Conservation (phyloP, 306 rosid genomes). For the Quillaja saponaria region DNA sequence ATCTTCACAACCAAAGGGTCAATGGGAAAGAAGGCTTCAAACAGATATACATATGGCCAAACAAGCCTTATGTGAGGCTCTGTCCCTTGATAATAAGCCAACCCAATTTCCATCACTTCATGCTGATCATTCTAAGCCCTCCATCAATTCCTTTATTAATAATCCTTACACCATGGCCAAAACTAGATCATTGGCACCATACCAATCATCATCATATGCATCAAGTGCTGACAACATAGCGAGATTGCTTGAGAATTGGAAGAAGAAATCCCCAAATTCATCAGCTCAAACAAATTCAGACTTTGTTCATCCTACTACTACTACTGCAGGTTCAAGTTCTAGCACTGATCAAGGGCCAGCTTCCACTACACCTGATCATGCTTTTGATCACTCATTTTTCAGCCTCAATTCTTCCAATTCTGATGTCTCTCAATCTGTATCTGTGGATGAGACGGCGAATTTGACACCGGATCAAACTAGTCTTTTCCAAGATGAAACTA, state of each 20-base stretch:
- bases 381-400: conserved; percentile 43
- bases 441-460: conserved; percentile 37
- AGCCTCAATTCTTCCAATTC: conserved; percentile 50
- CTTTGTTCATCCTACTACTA: too few relatives aligned
- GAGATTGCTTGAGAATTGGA: conserved; percentile 69
- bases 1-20: conserved; percentile 58
- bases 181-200: conserved; percentile 12
- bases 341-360: conserved; percentile 57
- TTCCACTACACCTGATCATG: conserved; percentile 40
- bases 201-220: conserved; percentile 48
- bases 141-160: not conserved
- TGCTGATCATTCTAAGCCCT: conserved; percentile 39
- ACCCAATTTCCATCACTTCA: not conserved
- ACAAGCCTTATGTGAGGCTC: conserved; percentile 79
- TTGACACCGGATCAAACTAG: conserved; percentile 22
- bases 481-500: conserved; percentile 49
- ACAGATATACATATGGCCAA: conserved; percentile 88
- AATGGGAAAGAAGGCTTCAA: conserved; percentile 95
- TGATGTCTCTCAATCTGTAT: conserved; percentile 36
- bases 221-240: conserved; percentile 81
- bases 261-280: conserved; percentile 54
- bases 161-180: not conserved
- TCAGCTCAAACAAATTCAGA: conserved; percentile 24
- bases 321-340: conserved; percentile 31
- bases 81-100: conserved; percentile 60